Percentiles rank a stretch among this genome's conserved stretches.
Evolutionary conservation across 345 rosid species (phyloP).

Genomic region (Lenwebbia sp.): DNA sequence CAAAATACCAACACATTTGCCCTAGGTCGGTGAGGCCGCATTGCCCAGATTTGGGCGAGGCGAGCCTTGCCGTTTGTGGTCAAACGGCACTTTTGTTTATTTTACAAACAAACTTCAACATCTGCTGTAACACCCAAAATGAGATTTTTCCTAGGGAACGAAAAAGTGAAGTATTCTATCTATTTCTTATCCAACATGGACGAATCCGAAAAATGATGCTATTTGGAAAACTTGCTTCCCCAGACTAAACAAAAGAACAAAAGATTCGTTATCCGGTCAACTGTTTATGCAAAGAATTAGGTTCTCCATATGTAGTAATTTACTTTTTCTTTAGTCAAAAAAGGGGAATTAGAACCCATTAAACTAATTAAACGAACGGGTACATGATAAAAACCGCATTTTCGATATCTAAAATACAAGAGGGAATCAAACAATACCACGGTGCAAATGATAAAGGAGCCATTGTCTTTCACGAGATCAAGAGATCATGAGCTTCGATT

Average conservation of each 20-base stretch:
- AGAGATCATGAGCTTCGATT: fast-evolving
- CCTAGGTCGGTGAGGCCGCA: too few relatives aligned
- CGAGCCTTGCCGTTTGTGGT: too few relatives aligned
- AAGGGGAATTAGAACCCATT: neutral
- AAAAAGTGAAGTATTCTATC: neutral
- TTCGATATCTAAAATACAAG: neutral
- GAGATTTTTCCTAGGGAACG: neutral
- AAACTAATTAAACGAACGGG: neutral
- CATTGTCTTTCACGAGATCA: neutral
- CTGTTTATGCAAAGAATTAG: neutral
- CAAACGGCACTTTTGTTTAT: too few relatives aligned
- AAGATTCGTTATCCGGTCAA: neutral
- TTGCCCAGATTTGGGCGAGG: too few relatives aligned
- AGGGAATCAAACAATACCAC: neutral
- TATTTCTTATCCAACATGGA: neutral
- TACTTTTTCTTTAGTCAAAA: neutral
- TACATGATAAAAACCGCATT: neutral
- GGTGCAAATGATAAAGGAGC: neutral
- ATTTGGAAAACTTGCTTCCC: neutral
- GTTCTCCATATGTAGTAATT: neutral
- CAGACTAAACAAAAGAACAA: neutral
- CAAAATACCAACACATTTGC: too few relatives aligned
- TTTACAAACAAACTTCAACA: too few relatives aligned
- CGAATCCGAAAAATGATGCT: neutral
- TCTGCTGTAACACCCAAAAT: neutral